Percentiles rank a stretch among this genome's conserved stretches.
These are phyloP conservation scores for Microcos paniculata DNA, from an alignment of 345 rosid genomes.

Conservation along the genomic window DNA sequence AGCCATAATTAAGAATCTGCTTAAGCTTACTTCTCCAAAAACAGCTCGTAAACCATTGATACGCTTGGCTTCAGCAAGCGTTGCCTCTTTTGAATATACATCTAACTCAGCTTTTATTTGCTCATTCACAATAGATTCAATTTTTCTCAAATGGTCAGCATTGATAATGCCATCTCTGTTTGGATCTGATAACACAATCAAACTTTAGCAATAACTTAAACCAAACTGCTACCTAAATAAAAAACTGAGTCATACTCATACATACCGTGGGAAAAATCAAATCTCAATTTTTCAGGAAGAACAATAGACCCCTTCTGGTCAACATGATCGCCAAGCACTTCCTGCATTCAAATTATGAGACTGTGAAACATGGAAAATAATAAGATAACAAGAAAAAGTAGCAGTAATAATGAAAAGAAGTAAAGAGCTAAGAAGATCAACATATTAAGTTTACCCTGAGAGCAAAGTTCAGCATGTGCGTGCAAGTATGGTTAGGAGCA, in stretches of 20 bases:
- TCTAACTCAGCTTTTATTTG: conserved; percentile 86
- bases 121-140: conserved; percentile 82
- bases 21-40: conserved; percentile 84
- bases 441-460: conserved; percentile 45
- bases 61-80: conserved; percentile 70
- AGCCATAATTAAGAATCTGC: conserved; percentile 15
- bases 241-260: conserved; percentile 24
- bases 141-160: conserved; percentile 68
- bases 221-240: conserved; percentile 4
- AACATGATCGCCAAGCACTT: conserved; percentile 91
- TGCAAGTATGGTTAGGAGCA: conserved; percentile 97
- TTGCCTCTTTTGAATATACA: conserved; percentile 78
- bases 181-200: conserved; percentile 16
- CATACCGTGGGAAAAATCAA: conserved; percentile 98
- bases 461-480: conserved; percentile 97
- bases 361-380: neutral
- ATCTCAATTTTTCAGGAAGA: conserved; percentile 94
- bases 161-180: conserved; percentile 80
- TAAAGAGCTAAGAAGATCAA: neutral
- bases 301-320: conserved; percentile 99
- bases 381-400: neutral
- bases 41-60: conserved; percentile 89
- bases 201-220: conserved; percentile 17
- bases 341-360: conserved; percentile 42
- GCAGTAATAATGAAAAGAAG: neutral